Evolutionary conservation across 257 asterid genomes (phyloP).

Genomic region (Capsicum baccatum): DNA sequence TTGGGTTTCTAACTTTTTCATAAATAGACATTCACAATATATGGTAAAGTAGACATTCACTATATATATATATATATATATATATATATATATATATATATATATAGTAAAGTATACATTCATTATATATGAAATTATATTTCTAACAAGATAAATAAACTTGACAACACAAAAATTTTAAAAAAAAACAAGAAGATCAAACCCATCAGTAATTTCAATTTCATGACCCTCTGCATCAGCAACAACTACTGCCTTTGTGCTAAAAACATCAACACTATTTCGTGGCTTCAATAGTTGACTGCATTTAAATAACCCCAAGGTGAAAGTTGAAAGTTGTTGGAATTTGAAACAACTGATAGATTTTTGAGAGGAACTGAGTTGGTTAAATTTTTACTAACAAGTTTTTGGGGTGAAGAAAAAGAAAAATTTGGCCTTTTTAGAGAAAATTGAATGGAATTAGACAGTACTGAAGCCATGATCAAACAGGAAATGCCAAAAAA

Average conservation of each 20-base stretch:
- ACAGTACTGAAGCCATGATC: neutral
- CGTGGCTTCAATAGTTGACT: conserved; percentile 22
- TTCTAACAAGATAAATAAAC: neutral
- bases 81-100: no score
- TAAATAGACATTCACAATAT: no score
- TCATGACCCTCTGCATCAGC: conserved; percentile 22
- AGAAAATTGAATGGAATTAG: conserved; percentile 7
- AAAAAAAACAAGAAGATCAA: neutral
- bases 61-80: no score
- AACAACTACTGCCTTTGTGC: conserved; percentile 10
- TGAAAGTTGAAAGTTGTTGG: neutral
- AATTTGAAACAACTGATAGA: neutral
- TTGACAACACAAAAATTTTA: neutral
- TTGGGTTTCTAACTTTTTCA: no score
- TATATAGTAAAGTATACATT: no score
- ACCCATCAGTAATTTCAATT: conserved; percentile 25
- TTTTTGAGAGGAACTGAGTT: neutral
- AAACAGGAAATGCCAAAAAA: neutral
- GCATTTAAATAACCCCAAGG: neutral
- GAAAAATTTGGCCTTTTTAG: neutral
- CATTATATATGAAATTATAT: no score
- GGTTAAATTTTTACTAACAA: neutral
- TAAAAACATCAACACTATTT: neutral
- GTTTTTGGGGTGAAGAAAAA: neutral
- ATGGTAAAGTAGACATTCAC: no score